Base-by-base conservation (phyloP, 148 eudicot genomes). In the Spergularia marina region DNA sequence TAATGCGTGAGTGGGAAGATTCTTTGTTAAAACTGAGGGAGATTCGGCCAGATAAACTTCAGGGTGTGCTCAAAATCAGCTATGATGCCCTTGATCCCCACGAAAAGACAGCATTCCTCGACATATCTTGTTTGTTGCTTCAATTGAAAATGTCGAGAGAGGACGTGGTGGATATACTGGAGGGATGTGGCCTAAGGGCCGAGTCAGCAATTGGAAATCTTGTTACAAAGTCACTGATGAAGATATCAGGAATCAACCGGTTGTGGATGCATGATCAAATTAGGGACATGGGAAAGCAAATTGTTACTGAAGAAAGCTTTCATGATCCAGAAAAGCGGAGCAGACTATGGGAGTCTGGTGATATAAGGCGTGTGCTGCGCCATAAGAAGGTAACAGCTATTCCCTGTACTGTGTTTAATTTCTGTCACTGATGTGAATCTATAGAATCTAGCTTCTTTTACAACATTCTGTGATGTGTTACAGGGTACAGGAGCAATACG, bases 181-280 rank as follows among this genome's bases (percentile, higher is more conserved):
- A 75, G 21, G 89, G 87, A 7, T 88, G 89, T 77, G 90, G 79
- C 53, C 80, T 86, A 73, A 83, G 68, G 12, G 91, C 84, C 8
- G 85, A 83, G 75, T 65, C 59, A 53, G 85, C 87, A 15, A 78
- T 90, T 20, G 66, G 52, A 58, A 59, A 62, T 55, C 84, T 90
- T 58, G 76, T 81, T 55, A 65, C 71, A 39, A 85, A 84, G 71
- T 90, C 94, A 49, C 87, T 90, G 40, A 25, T 90, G 68, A 88
- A 83, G 75, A 71, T 90, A 47, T 40, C 0, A 20, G 63, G 68
- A 58, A 60, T 78, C 12, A 58, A 78, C 54, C 53, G 10, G 14
- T 72, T 90, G 77, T 84, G 89, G 89, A 88, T 90, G 88, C 94
- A 90, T 82, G 94, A 87, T 80, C 91, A 88, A 74, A 70, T 88